Evolutionary conservation across 306 rosid species (phyloP).

Genomic region (Prosopis cineraria): DNA sequence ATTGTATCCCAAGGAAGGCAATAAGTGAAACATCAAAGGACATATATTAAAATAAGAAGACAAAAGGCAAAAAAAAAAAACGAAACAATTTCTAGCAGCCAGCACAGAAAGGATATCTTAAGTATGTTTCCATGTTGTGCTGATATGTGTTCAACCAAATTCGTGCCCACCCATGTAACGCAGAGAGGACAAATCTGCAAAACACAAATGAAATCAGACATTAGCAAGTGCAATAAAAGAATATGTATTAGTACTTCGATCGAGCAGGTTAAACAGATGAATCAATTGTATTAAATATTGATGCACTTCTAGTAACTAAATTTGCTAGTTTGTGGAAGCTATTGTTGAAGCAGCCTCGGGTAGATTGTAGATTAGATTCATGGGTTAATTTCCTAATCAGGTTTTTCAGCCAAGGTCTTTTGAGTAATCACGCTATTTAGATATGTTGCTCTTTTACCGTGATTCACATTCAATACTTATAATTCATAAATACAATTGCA

Average conservation of each 20-base stretch:
- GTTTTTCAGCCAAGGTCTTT: constrained; percentile 6
- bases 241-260: constrained; percentile 8
- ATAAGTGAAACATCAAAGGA: background rate
- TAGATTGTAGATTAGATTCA: constrained; percentile 12
- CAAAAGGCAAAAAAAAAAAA: background rate
- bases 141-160: constrained; percentile 68
- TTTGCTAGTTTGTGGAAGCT: constrained; percentile 22
- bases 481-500: background rate
- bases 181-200: constrained; percentile 83
- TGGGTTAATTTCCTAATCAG: constrained; percentile 11
- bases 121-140: constrained; percentile 58
- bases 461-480: background rate
- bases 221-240: constrained; percentile 31
- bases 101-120: constrained; percentile 65
- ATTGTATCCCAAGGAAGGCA: constrained; percentile 16
- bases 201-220: constrained; percentile 27
- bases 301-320: constrained; percentile 1
- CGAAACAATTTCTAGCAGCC: constrained; percentile 13
- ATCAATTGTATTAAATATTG: constrained; percentile 4
- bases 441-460: background rate
- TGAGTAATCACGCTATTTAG: constrained; percentile 1
- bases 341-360: background rate
- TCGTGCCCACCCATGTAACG: constrained; percentile 46
- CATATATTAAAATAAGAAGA: background rate
- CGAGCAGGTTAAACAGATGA: constrained; percentile 3